Conservation (phyloP, 2,329 filamentous ascomycete species). For the Colletotrichum phormii region DNA sequence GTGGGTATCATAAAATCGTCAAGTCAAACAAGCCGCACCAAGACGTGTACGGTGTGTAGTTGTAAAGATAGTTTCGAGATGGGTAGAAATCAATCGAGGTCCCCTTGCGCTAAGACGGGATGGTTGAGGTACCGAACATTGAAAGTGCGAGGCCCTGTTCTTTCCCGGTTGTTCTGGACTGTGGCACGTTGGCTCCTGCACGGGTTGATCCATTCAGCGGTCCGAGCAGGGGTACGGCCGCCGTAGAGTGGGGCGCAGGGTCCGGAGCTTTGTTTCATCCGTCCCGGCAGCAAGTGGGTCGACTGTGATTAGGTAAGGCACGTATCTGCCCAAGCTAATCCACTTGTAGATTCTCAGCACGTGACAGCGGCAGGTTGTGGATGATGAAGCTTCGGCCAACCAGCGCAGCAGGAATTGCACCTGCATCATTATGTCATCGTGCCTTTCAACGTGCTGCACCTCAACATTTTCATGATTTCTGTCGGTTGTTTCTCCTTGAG, state of each 20-base stretch:
- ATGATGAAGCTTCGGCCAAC: not conserved
- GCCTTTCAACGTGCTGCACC: not conserved
- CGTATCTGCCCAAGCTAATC: not conserved
- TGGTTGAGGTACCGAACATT: slow-evolving; percentile 22
- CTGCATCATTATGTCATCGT: slow-evolving; percentile 21
- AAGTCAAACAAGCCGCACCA: slow-evolving; percentile 16
- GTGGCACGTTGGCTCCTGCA: not conserved
- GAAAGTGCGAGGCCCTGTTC: not conserved
- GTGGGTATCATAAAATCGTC: slow-evolving; percentile 32
- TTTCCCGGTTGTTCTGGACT: not conserved
- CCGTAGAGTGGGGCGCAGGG: not conserved
- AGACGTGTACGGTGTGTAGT: not conserved
- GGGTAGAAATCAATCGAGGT: slow-evolving; percentile 12
- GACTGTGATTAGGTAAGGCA: no score
- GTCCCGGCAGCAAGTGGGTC: not conserved
- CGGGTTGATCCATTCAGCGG: not conserved
- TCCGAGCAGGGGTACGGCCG: slow-evolving; percentile 11
- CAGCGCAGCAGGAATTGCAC: not conserved
- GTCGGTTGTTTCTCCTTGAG: not conserved
- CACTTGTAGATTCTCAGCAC: not conserved
- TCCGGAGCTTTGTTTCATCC: slow-evolving; percentile 1
- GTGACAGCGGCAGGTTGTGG: not conserved
- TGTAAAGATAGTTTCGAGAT: not conserved
- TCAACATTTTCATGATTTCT: not conserved
- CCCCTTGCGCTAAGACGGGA: slow-evolving; percentile 25